Conservation (phyloP, 139 green algal species). For the Picochlorum sp. region DNA sequence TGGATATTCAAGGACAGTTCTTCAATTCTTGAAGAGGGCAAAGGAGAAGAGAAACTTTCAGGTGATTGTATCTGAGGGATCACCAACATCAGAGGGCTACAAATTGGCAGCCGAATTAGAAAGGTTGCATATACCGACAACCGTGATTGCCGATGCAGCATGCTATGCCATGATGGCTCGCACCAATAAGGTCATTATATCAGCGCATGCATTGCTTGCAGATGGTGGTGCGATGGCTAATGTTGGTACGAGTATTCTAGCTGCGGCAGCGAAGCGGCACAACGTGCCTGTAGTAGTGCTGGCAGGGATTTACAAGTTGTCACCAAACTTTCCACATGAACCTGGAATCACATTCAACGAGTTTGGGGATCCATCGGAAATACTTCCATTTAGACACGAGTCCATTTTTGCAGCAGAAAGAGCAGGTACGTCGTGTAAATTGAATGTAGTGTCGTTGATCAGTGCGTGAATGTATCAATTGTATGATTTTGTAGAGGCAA, state of each 20-base stretch:
- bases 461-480: background rate
- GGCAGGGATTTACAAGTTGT: conserved; percentile 88
- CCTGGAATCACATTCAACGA: conserved; percentile 76
- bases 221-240: conserved; percentile 87
- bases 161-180: conserved; percentile 96
- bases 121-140: conserved; percentile 69
- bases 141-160: conserved; percentile 77
- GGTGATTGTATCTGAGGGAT: conserved; percentile 88
- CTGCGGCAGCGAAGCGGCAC: conserved; percentile 77
- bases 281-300: conserved; percentile 92
- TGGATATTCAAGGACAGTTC: conserved; percentile 64
- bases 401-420: conserved; percentile 14
- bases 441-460: background rate
- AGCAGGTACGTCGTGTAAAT: background rate
- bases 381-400: conserved; percentile 23
- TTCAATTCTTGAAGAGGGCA: conserved; percentile 77
- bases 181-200: conserved; percentile 90
- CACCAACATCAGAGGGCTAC: conserved; percentile 79
- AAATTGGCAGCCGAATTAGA: conserved; percentile 74
- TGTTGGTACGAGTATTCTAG: conserved; percentile 66
- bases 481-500: background rate
- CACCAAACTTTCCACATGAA: conserved; percentile 85
- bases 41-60: conserved; percentile 86
- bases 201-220: conserved; percentile 82
- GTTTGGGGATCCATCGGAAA: conserved; percentile 51